Conservation (phyloP, 1,139 yeast species). For the Lodderomyces elongisporus region DNA sequence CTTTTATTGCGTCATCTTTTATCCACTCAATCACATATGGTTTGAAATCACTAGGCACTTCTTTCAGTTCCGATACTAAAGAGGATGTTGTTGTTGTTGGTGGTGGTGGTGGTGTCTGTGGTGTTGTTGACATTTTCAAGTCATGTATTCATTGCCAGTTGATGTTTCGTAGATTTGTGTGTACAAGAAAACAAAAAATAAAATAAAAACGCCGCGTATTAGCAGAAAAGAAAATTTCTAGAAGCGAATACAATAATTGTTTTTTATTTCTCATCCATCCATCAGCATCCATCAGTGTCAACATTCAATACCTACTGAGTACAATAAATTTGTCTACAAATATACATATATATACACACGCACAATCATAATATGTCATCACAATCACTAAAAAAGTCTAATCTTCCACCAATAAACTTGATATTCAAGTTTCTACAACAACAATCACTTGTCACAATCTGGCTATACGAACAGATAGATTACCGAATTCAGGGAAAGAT, state of each 20-base stretch:
- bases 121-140: not conserved
- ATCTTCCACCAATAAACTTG: slow-evolving; percentile 88
- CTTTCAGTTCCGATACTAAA: not conserved
- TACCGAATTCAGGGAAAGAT: slow-evolving; percentile 78
- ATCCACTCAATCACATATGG: slow-evolving; percentile 38
- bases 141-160: not conserved
- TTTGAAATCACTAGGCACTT: slow-evolving; percentile 8
- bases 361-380: too few relatives aligned
- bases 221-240: too few relatives aligned
- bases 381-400: slow-evolving; percentile 25
- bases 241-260: too few relatives aligned
- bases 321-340: too few relatives aligned
- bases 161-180: not conserved
- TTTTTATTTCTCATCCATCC: too few relatives aligned
- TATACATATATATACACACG: too few relatives aligned
- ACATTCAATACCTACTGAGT: too few relatives aligned
- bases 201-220: too few relatives aligned
- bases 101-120: too few relatives aligned
- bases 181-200: too few relatives aligned
- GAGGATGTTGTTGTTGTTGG: too few relatives aligned
- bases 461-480: slow-evolving; percentile 84
- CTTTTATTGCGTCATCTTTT: slow-evolving; percentile 41
- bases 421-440: slow-evolving; percentile 83
- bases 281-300: too few relatives aligned
- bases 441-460: slow-evolving; percentile 71